Conservation (phyloP, 2,329 filamentous ascomycete genomes). For the Hymenoscyphus albidus region DNA sequence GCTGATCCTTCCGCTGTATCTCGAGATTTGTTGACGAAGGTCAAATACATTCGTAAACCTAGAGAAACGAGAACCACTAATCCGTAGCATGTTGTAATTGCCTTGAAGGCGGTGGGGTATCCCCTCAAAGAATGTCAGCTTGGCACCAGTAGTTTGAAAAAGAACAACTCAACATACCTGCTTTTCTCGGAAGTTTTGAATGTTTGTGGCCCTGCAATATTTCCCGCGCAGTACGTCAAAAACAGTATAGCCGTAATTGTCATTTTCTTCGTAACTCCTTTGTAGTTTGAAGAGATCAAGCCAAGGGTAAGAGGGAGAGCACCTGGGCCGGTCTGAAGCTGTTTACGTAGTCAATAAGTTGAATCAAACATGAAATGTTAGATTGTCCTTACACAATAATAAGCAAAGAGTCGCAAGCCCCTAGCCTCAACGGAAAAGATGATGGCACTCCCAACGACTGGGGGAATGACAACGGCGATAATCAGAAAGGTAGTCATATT, state of each 20-base stretch:
- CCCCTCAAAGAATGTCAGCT: constrained; percentile 12
- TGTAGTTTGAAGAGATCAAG: constrained; percentile 32
- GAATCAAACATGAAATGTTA: not conserved
- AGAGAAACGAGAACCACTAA: constrained; percentile 20
- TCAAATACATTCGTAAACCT: constrained; percentile 26
- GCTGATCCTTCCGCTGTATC: constrained; percentile 42
- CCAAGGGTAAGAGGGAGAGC: constrained; percentile 33
- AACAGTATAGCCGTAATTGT: constrained; percentile 29
- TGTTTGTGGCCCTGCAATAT: constrained; percentile 28
- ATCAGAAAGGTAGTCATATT: constrained; percentile 27
- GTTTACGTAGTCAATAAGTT: constrained; percentile 28
- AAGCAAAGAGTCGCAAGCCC: constrained; percentile 31
- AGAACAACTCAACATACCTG: constrained; percentile 8
- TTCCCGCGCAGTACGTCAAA: constrained; percentile 29
- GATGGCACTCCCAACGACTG: constrained; percentile 29
- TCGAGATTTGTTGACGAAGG: constrained; percentile 32
- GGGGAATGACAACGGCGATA: constrained; percentile 21
- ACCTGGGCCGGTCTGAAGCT: constrained; percentile 31
- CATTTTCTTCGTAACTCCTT: constrained; percentile 35
- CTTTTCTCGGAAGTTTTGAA: constrained; percentile 20
- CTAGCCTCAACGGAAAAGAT: constrained; percentile 25
- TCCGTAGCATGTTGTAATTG: constrained; percentile 29
- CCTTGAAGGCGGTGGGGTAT: constrained; percentile 30
- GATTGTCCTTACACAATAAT: constrained; percentile 24
- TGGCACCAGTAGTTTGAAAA: not conserved